Evolutionary conservation across 139 green algal species (phyloP).

Genomic region (Chlorella ohadii): DNA sequence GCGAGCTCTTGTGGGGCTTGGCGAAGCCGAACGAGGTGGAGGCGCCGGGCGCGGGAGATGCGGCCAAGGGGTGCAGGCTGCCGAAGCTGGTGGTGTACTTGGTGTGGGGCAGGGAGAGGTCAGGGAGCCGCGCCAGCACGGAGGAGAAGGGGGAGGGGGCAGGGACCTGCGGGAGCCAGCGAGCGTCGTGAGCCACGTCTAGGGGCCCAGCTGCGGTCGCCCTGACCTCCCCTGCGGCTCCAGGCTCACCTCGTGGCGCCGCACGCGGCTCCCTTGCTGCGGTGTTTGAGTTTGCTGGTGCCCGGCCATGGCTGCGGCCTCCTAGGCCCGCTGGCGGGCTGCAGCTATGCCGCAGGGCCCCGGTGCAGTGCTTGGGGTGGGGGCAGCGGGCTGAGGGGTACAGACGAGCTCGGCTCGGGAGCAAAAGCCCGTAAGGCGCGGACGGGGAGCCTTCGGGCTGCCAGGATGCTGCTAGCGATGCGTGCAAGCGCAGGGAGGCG

Average conservation of each 20-base stretch:
- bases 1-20: background rate
- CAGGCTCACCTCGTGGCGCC: background rate
- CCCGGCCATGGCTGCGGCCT: too few relatives aligned
- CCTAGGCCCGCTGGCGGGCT: too few relatives aligned
- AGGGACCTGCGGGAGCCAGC: background rate
- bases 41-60: background rate
- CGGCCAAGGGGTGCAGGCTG: slow-evolving; percentile 15
- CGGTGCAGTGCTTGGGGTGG: too few relatives aligned
- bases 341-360: too few relatives aligned
- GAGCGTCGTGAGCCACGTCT: background rate
- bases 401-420: too few relatives aligned
- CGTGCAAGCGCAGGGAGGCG: too few relatives aligned
- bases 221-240: background rate
- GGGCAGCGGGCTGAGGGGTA: too few relatives aligned
- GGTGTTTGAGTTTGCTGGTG: background rate
- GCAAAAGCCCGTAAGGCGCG: too few relatives aligned
- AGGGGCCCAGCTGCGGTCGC: background rate
- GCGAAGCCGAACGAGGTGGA: slow-evolving; percentile 2
- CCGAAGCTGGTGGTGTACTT: slow-evolving; percentile 26
- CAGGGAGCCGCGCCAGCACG: slow-evolving; percentile 19
- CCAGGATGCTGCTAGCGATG: too few relatives aligned
- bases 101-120: slow-evolving; percentile 4
- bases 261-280: background rate
- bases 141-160: slow-evolving; percentile 9
- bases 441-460: too few relatives aligned